These are phyloP conservation scores for bread wheat (Triticum aestivum) DNA, from an alignment of 176 grass and related monocot species.

Conservation along the genomic window IWGSC_CS_RefSeq_v2.1 NC_057801.1:762962696-762963195, in stretches of 20 bases:
- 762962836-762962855: slow-evolving; percentile 71
- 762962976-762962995: neutral
- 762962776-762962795: neutral
- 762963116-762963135: no score
- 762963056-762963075: no score
- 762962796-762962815: neutral
- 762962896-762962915: slow-evolving; percentile 77
- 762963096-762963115: no score
- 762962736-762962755: neutral
- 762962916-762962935: slow-evolving; percentile 64
- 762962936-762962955: slow-evolving; percentile 29
- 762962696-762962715: no score
- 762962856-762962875: slow-evolving; percentile 45
- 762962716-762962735: neutral
- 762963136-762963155: no score
- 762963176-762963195: neutral
- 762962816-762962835: neutral
- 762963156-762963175: no score
- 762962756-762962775: neutral
- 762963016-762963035: neutral
- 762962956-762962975: slow-evolving; percentile 1
- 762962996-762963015: neutral
- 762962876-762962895: slow-evolving; percentile 87
- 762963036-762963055: no score
- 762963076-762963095: no score